phyloP scores from a whole-genome alignment of 768 basidiomycete species.

The Plicaturopsis crispa region DNA sequence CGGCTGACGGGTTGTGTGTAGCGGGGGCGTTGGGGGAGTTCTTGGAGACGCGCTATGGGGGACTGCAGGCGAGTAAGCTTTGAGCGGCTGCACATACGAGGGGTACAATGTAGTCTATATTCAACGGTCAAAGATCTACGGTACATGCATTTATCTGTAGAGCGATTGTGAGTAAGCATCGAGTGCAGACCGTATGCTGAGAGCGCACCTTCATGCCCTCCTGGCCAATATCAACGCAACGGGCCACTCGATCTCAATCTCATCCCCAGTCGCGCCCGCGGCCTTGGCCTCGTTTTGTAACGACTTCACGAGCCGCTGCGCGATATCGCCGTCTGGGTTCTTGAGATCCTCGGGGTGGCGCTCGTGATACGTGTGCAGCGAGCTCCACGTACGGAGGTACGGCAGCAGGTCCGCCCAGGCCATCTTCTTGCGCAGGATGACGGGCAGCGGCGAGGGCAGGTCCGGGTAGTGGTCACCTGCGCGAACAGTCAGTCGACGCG shows the following conservation, averaged over 20 bases:
- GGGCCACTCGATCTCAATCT: slow-evolving; percentile 43
- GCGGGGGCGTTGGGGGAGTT: too few relatives aligned
- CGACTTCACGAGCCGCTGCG: slow-evolving; percentile 53
- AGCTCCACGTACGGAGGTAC: slow-evolving; percentile 67
- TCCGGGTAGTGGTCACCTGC: slow-evolving; percentile 34
- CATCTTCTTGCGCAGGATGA: slow-evolving; percentile 52
- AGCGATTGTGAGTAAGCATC: too few relatives aligned
- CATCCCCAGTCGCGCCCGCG: slow-evolving; percentile 27
- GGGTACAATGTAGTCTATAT: too few relatives aligned
- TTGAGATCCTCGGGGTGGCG: slow-evolving; percentile 46
- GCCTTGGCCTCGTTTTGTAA: slow-evolving; percentile 27
- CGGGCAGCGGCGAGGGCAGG: slow-evolving; percentile 27
- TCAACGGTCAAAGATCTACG: too few relatives aligned
- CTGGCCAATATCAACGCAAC: slow-evolving; percentile 27
- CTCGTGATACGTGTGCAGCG: slow-evolving; percentile 62
- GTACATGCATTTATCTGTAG: too few relatives aligned
- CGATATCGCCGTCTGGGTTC: slow-evolving; percentile 51
- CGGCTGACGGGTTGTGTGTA: too few relatives aligned
- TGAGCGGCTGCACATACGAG: too few relatives aligned
- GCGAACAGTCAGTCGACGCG: slow-evolving; percentile 8
- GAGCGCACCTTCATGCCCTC: too few relatives aligned
- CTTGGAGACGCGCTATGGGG: too few relatives aligned
- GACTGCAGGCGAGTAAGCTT: too few relatives aligned
- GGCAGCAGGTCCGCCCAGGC: slow-evolving; percentile 59
- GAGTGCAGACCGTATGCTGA: too few relatives aligned